Evolutionary conservation across 352 stramenopile species (phyloP).

Genomic region (Phytophthora hibernalis): DNA sequence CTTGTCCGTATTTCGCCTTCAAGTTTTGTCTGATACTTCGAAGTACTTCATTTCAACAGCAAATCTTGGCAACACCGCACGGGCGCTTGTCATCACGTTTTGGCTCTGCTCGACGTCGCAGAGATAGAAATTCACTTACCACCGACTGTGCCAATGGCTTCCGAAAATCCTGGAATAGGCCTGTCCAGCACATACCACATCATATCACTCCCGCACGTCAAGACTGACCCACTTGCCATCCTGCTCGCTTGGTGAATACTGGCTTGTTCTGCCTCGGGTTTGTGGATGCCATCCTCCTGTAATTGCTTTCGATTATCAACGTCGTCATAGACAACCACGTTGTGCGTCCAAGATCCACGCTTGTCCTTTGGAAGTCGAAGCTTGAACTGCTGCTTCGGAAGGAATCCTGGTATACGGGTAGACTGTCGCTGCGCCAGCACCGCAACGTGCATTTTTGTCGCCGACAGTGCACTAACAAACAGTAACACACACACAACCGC

Average conservation of each 20-base stretch:
- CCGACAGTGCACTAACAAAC: conserved; percentile 44
- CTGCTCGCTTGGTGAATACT: conserved; percentile 1
- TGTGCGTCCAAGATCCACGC: conserved; percentile 26
- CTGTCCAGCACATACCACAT: conserved; percentile 62
- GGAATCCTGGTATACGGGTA: conserved; percentile 50
- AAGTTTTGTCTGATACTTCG: neutral
- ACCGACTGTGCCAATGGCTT: conserved; percentile 27
- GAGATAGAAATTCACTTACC: neutral
- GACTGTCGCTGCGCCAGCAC: conserved; percentile 46
- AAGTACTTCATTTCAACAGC: no score
- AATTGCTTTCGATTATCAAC: conserved; percentile 5
- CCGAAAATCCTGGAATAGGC: conserved; percentile 49
- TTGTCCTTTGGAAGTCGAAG: conserved; percentile 58
- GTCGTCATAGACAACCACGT: conserved; percentile 28
- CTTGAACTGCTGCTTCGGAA: conserved; percentile 68
- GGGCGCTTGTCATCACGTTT: no score
- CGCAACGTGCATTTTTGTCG: conserved; percentile 65
- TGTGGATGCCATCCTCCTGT: neutral
- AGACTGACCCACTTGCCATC: neutral
- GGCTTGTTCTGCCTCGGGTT: neutral
- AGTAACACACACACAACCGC: conserved; percentile 1
- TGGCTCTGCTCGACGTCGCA: no score
- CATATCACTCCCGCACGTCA: conserved; percentile 5
- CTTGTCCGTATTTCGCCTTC: neutral
- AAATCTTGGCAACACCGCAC: no score